Evolutionary conservation across 257 asterid genomes (phyloP), one percentile per base, ranked within the genome.

Genomic region (Apocynum venetum): DNA sequence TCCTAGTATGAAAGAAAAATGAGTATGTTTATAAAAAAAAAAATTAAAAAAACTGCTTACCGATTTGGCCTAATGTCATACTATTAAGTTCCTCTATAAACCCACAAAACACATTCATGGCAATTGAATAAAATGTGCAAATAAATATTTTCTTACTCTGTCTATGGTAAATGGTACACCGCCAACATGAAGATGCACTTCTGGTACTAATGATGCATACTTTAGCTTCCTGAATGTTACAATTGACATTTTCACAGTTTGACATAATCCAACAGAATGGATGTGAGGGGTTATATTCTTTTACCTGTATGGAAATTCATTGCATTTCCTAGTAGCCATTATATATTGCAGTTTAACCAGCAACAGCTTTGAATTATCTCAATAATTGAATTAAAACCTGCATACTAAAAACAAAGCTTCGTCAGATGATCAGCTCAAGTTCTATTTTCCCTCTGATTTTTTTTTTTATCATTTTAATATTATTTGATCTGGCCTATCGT

Each of bases 101-200:
- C 19, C 19, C 13, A 19, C 25, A 14, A 43, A 20, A 38, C 5
- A 19, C 11, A 17, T 17, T 36, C 7, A 13, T 19, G 25, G 31
- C n/a, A 76, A 51, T 1, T 6, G 20, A 35, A 52, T 7, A 20
- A 4, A 53, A 48, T 55, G 52, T 48, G 14, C 6, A 25, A 12
- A 68, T 9, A 17, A 17, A 12, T 20, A 69, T 63, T 52, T 61
- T 20, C 72, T 76, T 86, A 87, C 97, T 90, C 85, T 87, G 86
- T 89, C 86, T 8, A 88, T 47, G 6, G 82, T 60, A 67, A 83
- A 85, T 47, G 81, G 84, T 56, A 81, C 83, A 61, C 97, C 97
- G 43, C 85, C 75, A 2, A 90, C 79, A 72, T 85, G 77, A 72
- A 87, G 82, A 73, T 90, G 91, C 77, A 86, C 73, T 44, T 83